Percentiles rank a stretch among this genome's conserved stretches.
phyloP scores from a whole-genome alignment of 2,329 filamentous ascomycete species.

The Pseudocercospora eumusae region DNA sequence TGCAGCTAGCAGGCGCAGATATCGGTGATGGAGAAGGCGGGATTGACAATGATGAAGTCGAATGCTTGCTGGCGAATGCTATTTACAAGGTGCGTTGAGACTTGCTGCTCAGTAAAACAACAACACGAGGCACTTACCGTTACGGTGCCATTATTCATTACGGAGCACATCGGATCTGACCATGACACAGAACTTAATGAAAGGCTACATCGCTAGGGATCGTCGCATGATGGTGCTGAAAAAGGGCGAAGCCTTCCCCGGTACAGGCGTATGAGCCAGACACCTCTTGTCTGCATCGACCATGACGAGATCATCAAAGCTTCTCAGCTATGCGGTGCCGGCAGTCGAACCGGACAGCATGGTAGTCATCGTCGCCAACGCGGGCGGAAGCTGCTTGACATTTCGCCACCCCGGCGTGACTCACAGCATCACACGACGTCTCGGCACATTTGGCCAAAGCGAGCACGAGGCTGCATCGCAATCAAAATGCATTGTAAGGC shows the following conservation, averaged over 20 bases:
- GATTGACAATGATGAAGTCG: slow-evolving; percentile 87
- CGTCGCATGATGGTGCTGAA: slow-evolving; percentile 87
- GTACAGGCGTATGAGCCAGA: slow-evolving; percentile 64
- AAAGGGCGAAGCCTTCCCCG: slow-evolving; percentile 88
- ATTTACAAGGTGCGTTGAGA: slow-evolving; percentile 81
- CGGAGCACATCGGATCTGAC: slow-evolving; percentile 18
- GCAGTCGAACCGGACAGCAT: neutral
- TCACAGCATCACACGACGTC: neutral
- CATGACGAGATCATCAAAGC: neutral
- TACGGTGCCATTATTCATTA: neutral
- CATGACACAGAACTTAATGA: slow-evolving; percentile 77
- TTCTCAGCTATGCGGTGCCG: neutral
- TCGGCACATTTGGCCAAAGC: neutral
- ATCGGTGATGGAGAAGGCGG: slow-evolving; percentile 58
- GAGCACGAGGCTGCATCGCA: neutral
- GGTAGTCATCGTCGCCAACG: neutral
- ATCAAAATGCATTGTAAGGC: neutral
- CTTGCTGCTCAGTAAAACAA: neutral
- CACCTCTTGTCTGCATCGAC: neutral
- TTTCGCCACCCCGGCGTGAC: neutral
- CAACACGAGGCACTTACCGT: slow-evolving; percentile 15
- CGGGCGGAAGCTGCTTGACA: neutral
- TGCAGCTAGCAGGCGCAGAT: slow-evolving; percentile 65
- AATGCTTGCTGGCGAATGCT: slow-evolving; percentile 92
- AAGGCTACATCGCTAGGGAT: slow-evolving; percentile 94